Evolutionary conservation across 2,329 filamentous ascomycete genomes (phyloP), one percentile per base, ranked within the genome.

Genomic region (Colletotrichum spaethianum): DNA sequence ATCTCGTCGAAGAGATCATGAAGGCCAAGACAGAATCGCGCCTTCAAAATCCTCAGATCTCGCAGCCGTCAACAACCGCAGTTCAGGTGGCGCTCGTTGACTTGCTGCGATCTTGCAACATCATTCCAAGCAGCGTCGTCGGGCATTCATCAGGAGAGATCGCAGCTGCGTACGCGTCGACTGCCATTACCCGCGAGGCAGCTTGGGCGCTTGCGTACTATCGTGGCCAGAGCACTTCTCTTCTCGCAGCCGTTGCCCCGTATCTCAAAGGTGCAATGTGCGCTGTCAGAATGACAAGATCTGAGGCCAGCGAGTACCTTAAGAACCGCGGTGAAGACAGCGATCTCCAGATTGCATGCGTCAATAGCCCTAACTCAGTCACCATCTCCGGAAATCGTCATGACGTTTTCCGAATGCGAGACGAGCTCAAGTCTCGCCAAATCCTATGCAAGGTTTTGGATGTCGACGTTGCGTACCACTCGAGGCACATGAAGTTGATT

Each of bases 81-180:
- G 67, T 86, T 16, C 84, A 86, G 48, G 74, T 86, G 33, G 84
- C 84, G 3, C 76, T 85, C 1, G 79, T 86, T 1, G 83, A 86
- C 44, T 77, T 86, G 5, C 74, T 86, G 5, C 63, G 67, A 11
- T 79, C 80, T 3, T 78, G 83, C 18, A 76, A 75, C 12, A 75
- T 85, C 40, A 61, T 55, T 1, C 82, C 83, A 2, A 72, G 70
- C 7, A 75, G 78, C 23, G 82, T 85, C 4, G 77, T 86, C 9
- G 84, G 85, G 0, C 85, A 87, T 72, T 86, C 85, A 0, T 86
- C 84, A 0, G 85, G 85, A 2, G 85, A 87, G 65, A 83, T 86
- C 40, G 85, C 84, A 0, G 85, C 85, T 8, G 84, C 85, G 0
- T 85, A 82, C 65, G 82, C 84, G 11, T 78, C 77, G 0, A 81